Percentiles rank a stretch among this genome's conserved stretches.
Conservation (phyloP, 306 rosid species). For the Sphenostylis stenocarpa region DNA sequence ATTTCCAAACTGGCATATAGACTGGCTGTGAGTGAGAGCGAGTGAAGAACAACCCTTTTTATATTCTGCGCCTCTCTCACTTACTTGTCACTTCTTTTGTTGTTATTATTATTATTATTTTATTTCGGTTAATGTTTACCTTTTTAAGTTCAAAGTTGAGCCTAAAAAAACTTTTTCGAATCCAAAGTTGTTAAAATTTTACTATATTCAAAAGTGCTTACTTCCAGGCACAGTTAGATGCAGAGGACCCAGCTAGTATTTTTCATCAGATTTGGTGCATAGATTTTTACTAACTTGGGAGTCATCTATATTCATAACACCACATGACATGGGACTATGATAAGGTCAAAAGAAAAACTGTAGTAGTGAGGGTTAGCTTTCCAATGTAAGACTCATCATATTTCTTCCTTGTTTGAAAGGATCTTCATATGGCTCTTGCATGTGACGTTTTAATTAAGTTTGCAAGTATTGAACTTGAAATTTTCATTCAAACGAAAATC, state of each 20-base stretch:
- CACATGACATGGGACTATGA: slow-evolving; percentile 44
- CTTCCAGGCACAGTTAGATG: slow-evolving; percentile 48
- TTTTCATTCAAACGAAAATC: not conserved
- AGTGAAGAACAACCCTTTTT: slow-evolving; percentile 61
- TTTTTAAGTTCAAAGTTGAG: slow-evolving; percentile 19
- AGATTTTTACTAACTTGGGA: slow-evolving; percentile 38
- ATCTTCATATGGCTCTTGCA: slow-evolving; percentile 19
- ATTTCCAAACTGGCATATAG: slow-evolving; percentile 58
- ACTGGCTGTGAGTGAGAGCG: slow-evolving; percentile 66
- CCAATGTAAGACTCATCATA: slow-evolving; percentile 44
- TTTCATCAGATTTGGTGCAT: slow-evolving; percentile 62
- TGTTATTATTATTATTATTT: not conserved
- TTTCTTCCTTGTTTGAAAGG: slow-evolving; percentile 38
- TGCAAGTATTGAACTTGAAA: not conserved
- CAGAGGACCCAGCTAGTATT: slow-evolving; percentile 27
- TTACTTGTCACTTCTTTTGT: slow-evolving; percentile 43
- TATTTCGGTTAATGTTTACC: slow-evolving; percentile 19
- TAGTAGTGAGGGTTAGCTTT: slow-evolving; percentile 36
- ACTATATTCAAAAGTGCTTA: slow-evolving; percentile 39
- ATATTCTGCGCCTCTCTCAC: slow-evolving; percentile 43
- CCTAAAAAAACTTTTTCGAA: slow-evolving; percentile 38
- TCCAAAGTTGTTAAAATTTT: slow-evolving; percentile 57
- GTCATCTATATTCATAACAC: slow-evolving; percentile 33
- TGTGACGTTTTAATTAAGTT: slow-evolving; percentile 12
- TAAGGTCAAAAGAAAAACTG: slow-evolving; percentile 40